Base-by-base conservation (phyloP, 176 grass and related monocot species). In the Dendrocalamus sinicus region DNA sequence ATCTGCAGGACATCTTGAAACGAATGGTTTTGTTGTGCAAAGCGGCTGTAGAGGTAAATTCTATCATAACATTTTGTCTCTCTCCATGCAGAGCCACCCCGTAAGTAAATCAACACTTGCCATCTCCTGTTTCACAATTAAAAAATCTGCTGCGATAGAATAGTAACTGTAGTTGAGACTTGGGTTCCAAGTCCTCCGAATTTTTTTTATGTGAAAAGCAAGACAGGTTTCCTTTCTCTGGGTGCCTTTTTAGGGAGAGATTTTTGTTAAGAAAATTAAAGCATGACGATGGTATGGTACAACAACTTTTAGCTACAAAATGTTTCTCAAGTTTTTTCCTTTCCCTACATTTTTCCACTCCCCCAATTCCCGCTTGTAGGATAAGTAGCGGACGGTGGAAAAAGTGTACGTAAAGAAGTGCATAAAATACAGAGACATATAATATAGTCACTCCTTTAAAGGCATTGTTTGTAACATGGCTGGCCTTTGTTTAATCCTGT, bases 11-110 rank as follows among this genome's bases (percentile, higher is more conserved):
- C 47, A 98, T 94, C 76, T 71, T 91, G 84, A 98, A 91, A 86
- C 89, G 90, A 78, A 98, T 98, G 91, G 73, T 94, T 87, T 87
- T 98, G 67, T 86, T 98, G 82, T 98, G 93, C 90, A 98, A 98
- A 84, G 96, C 86, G 23, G 91, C 91, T 76, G 74, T 98, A 77
- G 93, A 98, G 96, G 93, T 98, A 98, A 79, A 52, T 77, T 77
- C 55, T 73, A 17, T 88, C 37, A 20, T 64, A 57, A 53, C 35
- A 81, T 70, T 41, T 76, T 8, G 70, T 8, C 35, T 76, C 8
- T 48, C 7, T 73, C 40, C 55, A 62, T 59, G 76, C 41, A 72
- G 43, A 39, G 9, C 5, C 6, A 85, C 9, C 26, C n/a, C 35
- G 14, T 54, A 73, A 37, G 41, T 72, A 65, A 62, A 78, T 13